phyloP scores from a whole-genome alignment of 2,329 filamentous ascomycete species.

The Chalaropsis thielavioides region DNA sequence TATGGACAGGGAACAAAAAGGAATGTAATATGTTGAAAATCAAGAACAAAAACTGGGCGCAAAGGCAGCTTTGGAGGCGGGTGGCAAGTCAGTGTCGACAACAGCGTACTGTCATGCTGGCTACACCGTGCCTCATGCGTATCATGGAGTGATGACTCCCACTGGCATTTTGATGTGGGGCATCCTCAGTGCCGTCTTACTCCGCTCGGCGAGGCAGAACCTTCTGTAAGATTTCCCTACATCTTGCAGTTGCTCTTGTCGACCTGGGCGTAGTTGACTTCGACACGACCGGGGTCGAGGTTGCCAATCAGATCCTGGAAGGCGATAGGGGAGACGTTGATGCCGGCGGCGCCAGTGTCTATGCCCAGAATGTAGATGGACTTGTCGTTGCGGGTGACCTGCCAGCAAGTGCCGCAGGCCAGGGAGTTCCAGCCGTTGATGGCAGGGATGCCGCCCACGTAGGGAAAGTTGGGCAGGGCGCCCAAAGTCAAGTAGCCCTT shows the following conservation, averaged over 20 bases:
- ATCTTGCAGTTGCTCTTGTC: constrained; percentile 31
- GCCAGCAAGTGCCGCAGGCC: constrained; percentile 46
- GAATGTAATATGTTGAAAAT: not conserved
- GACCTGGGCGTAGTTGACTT: constrained; percentile 35
- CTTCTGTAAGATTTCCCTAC: constrained; percentile 18
- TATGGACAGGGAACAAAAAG: not conserved
- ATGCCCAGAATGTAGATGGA: constrained; percentile 42
- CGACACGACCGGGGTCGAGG: constrained; percentile 37
- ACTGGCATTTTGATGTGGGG: not conserved
- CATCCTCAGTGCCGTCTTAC: not conserved
- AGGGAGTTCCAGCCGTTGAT: constrained; percentile 43
- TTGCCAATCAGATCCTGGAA: constrained; percentile 42
- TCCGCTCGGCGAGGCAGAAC: not conserved
- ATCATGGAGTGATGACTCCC: not conserved
- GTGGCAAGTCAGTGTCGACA: not conserved
- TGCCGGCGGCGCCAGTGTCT: constrained; percentile 35
- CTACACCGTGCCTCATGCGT: not conserved
- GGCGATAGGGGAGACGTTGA: constrained; percentile 43
- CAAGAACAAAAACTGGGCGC: not conserved
- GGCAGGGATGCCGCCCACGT: constrained; percentile 39
- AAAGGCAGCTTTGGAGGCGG: not conserved
- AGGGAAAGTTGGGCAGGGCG: constrained; percentile 36
- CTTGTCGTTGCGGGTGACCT: constrained; percentile 36
- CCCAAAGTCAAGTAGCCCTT: constrained; percentile 43
- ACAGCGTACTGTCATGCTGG: not conserved